phyloP scores from a whole-genome alignment of 2,329 filamentous ascomycete genomes.

The Volutella citrinella region DNA sequence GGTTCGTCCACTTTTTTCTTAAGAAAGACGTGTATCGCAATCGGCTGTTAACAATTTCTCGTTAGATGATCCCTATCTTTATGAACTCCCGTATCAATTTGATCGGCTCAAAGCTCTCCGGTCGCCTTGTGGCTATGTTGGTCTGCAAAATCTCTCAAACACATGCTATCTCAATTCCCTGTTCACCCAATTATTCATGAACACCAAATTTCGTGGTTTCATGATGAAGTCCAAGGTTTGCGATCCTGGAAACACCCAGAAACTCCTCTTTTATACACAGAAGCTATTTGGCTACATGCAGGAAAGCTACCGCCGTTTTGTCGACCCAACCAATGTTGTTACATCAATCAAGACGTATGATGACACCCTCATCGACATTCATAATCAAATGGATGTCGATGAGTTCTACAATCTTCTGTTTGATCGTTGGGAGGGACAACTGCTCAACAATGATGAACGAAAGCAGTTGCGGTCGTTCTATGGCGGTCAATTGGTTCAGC shows the following conservation, averaged over 20 bases:
- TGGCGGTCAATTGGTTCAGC: conserved; percentile 86
- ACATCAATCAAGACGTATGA: conserved; percentile 79
- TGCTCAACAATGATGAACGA: conserved; percentile 65
- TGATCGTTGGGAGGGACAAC: conserved; percentile 83
- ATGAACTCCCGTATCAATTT: conserved; percentile 59
- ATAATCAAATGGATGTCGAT: conserved; percentile 95
- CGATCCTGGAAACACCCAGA: conserved; percentile 56
- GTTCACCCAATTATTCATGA: conserved; percentile 95
- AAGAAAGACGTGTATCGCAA: too few relatives aligned
- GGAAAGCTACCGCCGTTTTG: conserved; percentile 68
- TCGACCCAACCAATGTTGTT: conserved; percentile 72
- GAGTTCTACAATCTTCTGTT: conserved; percentile 96
- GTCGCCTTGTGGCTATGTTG: conserved; percentile 77
- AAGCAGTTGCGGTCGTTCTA: conserved; percentile 78
- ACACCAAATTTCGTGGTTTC: conserved; percentile 80
- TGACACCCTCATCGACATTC: conserved; percentile 77
- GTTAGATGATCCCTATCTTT: conserved; percentile 53
- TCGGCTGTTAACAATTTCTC: too few relatives aligned
- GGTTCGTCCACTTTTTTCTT: conserved; percentile 29
- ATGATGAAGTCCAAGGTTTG: conserved; percentile 64
- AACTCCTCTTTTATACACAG: conserved; percentile 73
- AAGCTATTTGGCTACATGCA: conserved; percentile 84
- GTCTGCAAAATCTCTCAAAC: conserved; percentile 87
- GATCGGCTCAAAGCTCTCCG: conserved; percentile 69
- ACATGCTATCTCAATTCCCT: conserved; percentile 98